Percentiles rank a stretch among this genome's conserved stretches.
These are phyloP conservation scores for Trebouxia sp. DNA, from an alignment of 139 green algal genomes.

Conservation along the genomic window DNA sequence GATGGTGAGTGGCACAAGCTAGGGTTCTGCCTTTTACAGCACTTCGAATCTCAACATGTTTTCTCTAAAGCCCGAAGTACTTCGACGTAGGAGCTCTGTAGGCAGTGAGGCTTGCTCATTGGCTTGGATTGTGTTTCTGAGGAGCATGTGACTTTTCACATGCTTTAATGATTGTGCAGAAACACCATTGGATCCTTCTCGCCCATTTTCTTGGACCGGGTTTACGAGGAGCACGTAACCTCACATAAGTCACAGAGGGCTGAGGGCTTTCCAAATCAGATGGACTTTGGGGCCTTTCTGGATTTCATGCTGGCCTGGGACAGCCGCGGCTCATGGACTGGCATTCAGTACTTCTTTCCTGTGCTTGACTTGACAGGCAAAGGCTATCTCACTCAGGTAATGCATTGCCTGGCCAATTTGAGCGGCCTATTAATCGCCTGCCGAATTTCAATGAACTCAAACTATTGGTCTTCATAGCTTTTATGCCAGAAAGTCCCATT, in stretches of 20 bases:
- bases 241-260: conserved; percentile 31
- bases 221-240: conserved; percentile 69
- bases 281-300: conserved; percentile 72
- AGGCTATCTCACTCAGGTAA: conserved; percentile 48
- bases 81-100: too few species aligned
- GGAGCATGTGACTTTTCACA: neutral
- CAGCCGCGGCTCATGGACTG: conserved; percentile 48
- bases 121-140: too few species aligned
- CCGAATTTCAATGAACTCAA: too few species aligned
- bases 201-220: conserved; percentile 60
- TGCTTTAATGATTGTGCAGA: conserved; percentile 37
- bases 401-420: too few species aligned
- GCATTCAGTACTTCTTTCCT: conserved; percentile 73
- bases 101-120: too few species aligned
- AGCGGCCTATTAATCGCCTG: too few species aligned
- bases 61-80: too few species aligned
- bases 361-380: conserved; percentile 62
- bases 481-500: too few species aligned
- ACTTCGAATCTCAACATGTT: too few species aligned
- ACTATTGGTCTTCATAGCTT: too few species aligned
- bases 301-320: conserved; percentile 80
- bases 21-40: too few species aligned
- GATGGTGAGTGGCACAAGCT: too few species aligned
- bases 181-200: conserved; percentile 66
- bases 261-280: conserved; percentile 36